Evolutionary conservation across 306 rosid species (phyloP).

Genomic region (Spatholobus suberectus): DNA sequence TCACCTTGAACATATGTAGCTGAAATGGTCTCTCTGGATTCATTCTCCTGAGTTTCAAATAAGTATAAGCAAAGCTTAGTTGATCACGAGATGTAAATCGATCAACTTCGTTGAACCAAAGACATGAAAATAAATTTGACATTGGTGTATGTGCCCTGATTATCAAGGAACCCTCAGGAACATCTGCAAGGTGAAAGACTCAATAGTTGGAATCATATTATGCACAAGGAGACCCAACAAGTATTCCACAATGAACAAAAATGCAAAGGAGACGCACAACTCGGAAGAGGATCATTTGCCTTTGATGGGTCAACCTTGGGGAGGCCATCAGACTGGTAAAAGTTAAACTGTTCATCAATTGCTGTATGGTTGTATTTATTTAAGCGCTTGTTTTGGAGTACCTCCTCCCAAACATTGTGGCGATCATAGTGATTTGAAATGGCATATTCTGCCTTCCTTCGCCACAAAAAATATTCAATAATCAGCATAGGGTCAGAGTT

Average conservation of each 20-base stretch:
- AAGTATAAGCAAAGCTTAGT: conserved; percentile 92
- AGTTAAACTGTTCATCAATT: conserved; percentile 77
- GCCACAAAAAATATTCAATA: conserved; percentile 88
- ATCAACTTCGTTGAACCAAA: conserved; percentile 96
- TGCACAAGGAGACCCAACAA: conserved; percentile 12
- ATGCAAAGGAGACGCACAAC: conserved; percentile 64
- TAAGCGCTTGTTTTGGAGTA: conserved; percentile 89
- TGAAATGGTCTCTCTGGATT: conserved; percentile 72
- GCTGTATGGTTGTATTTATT: conserved; percentile 83
- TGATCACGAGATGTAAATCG: conserved; percentile 98
- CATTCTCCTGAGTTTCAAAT: conserved; percentile 81
- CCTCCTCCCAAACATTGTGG: conserved; percentile 97
- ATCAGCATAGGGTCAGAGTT: conserved; percentile 82
- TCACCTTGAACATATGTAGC: conserved; percentile 89
- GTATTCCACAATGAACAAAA: conserved; percentile 44
- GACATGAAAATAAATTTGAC: conserved; percentile 94
- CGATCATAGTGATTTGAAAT: conserved; percentile 96
- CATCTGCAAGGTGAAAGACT: conserved; percentile 61
- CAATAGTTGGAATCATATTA: conserved; percentile 29
- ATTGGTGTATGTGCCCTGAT: conserved; percentile 93
- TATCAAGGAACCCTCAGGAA: conserved; percentile 96
- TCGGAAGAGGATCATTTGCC: conserved; percentile 71
- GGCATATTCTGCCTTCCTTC: conserved; percentile 83
- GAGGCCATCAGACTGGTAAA: conserved; percentile 89
- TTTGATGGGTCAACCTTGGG: conserved; percentile 72